Evolutionary conservation across 495 filamentous ascomycete species (phyloP).

Genomic region (Aspergillus diversus): DNA sequence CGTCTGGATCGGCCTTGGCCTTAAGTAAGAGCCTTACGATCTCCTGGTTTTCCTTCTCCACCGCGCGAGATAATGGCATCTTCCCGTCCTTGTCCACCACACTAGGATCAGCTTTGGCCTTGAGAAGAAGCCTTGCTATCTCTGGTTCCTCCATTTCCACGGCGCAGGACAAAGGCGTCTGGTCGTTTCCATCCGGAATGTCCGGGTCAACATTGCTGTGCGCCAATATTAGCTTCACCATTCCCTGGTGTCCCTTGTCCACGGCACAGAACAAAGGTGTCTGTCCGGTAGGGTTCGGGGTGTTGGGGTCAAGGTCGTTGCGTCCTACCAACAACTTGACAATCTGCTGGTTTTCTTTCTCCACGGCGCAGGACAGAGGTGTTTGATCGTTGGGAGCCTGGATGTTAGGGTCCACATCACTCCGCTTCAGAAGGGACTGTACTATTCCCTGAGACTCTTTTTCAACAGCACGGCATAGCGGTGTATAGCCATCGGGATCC

Average conservation of each 20-base stretch:
- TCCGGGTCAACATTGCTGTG: conserved; percentile 28
- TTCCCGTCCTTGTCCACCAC: conserved; percentile 23
- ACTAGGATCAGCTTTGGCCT: conserved; percentile 19
- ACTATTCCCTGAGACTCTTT: conserved; percentile 27
- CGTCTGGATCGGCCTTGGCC: conserved; percentile 26
- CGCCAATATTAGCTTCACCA: conserved; percentile 28
- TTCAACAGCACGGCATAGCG: conserved; percentile 28
- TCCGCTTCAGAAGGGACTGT: conserved; percentile 26
- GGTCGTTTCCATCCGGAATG: conserved; percentile 25
- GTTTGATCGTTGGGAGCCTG: conserved; percentile 17
- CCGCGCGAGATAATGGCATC: conserved; percentile 34
- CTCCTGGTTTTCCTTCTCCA: conserved; percentile 26
- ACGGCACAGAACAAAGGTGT: conserved; percentile 34
- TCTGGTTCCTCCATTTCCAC: conserved; percentile 18
- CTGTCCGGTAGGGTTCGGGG: conserved; percentile 22
- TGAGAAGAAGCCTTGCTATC: conserved; percentile 17
- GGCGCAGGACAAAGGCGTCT: conserved; percentile 18
- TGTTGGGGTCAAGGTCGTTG: conserved; percentile 22
- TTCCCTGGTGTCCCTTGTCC: conserved; percentile 24
- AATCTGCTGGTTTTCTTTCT: conserved; percentile 17
- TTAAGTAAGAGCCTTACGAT: conserved; percentile 29
- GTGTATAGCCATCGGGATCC: conserved; percentile 34
- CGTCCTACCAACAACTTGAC: conserved; percentile 18
- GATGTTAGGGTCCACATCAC: conserved; percentile 18
- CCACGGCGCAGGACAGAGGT: conserved; percentile 13